A percentile compares a stretch with the other conserved stretches of the same genome.
Evolutionary conservation across 148 eudicot species (phyloP).

Genomic region (Amaranthus cruentus): DNA sequence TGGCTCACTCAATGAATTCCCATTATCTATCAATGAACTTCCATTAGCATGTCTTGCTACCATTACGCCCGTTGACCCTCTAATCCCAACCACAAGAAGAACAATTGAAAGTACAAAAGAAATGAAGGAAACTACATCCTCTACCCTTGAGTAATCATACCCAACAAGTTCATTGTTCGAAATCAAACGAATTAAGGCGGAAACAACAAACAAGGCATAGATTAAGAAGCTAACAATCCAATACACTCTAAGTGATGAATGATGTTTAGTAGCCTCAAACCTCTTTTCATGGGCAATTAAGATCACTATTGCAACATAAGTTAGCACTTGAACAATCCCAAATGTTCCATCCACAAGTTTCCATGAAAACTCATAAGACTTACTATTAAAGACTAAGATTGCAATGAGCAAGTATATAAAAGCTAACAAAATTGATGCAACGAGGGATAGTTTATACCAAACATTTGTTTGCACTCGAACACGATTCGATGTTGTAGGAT

Average conservation of each 20-base stretch:
- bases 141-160: slow-evolving; percentile 28
- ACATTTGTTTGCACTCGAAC: slow-evolving; percentile 25
- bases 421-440: slow-evolving; percentile 35
- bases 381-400: slow-evolving; percentile 32
- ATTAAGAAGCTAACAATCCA: slow-evolving; percentile 53
- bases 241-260: slow-evolving; percentile 48
- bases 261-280: slow-evolving; percentile 51
- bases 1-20: slow-evolving; percentile 36
- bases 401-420: slow-evolving; percentile 34
- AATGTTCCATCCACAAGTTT: slow-evolving; percentile 51
- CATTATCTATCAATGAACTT: slow-evolving; percentile 25
- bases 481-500: slow-evolving; percentile 21
- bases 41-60: slow-evolving; percentile 18
- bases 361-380: slow-evolving; percentile 33
- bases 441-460: slow-evolving; percentile 54
- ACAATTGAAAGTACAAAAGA: slow-evolving; percentile 40
- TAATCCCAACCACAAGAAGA: slow-evolving; percentile 44
- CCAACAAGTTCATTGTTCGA: slow-evolving; percentile 24
- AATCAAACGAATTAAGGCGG: slow-evolving; percentile 45
- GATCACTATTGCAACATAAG: slow-evolving; percentile 43
- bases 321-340: slow-evolving; percentile 59
- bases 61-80: slow-evolving; percentile 62
- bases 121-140: slow-evolving; percentile 47
- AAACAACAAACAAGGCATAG: slow-evolving; percentile 43
- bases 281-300: slow-evolving; percentile 60